Base-by-base conservation (phyloP, 306 rosid genomes). In the Malus fusca region DNA sequence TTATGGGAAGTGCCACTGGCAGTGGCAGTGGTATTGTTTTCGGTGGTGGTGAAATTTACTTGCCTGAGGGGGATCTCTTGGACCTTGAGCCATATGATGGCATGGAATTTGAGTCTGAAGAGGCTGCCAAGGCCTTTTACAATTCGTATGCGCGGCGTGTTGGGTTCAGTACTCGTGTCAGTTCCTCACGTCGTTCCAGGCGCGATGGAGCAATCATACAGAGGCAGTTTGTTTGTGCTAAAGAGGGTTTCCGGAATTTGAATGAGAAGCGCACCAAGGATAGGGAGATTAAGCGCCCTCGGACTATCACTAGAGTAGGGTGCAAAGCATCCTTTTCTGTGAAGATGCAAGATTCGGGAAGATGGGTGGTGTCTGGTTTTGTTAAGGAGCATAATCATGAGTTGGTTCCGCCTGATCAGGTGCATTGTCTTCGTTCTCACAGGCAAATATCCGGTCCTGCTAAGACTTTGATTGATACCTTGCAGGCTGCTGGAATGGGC, bases 401-500 rank as follows among this genome's bases (percentile, higher is more conserved):
- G 79, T 80, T 95, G 59, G 98, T 95, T 83, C 98, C 95, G 1
- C 98, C 98, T 0, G 98, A 95, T 78, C 97, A 88, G 89, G 97
- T 95, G 82, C 98, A 95, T 63, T 92, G 97, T 66, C 96, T 95
- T 71, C 92, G 98, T 48, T 95, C 98, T 51, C 98, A 95, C 78
- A 80, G 98, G 84, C 98, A 95, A 84, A 95, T 95, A 56, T 92
- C 98, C 1, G 97, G 98, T 63, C 88, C 98, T 77, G 97, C 98
- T 2, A 95, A 95, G 88, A 95, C 97, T 0, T 86, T 95, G 72
- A 95, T 95, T 44, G 98, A 95, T 83, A 95, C 98, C 68, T 80
- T 95, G 81, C 98, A 95, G 89, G 97, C 98, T 19, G 98, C 98
- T 72, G 98, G 98, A 76, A 89, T 95, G 97, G 98, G 98, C 68